These are phyloP conservation scores for Annulohypoxylon moriforme DNA, from an alignment of 495 filamentous ascomycete genomes.

Conservation along the genomic window DNA sequence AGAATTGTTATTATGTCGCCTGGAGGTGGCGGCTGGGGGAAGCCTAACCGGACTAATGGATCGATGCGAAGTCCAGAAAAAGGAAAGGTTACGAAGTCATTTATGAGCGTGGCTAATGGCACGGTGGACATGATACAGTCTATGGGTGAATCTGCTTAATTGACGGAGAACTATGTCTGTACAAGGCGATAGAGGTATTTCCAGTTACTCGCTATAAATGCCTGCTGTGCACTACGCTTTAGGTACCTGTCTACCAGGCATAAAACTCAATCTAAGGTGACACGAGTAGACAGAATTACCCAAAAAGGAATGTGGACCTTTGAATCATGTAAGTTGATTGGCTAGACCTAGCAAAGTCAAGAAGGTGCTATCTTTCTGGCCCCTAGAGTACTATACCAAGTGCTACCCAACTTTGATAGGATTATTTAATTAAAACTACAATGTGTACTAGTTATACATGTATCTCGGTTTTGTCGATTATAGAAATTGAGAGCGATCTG, in stretches of 20 bases:
- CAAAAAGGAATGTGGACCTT: not conserved
- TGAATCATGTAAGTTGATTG: not conserved
- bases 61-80: not conserved
- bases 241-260: no score
- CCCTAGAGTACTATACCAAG: no score
- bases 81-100: not conserved
- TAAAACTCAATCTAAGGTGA: not conserved
- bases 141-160: conserved; percentile 2
- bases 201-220: no score
- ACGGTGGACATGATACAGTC: conserved; percentile 2
- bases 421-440: no score
- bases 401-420: no score
- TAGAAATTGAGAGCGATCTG: no score
- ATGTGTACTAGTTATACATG: no score
- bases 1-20: conserved; percentile 77
- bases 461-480: no score
- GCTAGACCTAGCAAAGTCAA: not conserved
- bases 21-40: conserved; percentile 79
- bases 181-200: no score
- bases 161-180: no score
- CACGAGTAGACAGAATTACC: not conserved
- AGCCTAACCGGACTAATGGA: conserved; percentile 7
- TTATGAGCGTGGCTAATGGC: not conserved
- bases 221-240: no score
- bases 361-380: not conserved